These are phyloP conservation scores for Lentinula lateritia DNA, from an alignment of 768 basidiomycete species.

Conservation along the genomic window DNA sequence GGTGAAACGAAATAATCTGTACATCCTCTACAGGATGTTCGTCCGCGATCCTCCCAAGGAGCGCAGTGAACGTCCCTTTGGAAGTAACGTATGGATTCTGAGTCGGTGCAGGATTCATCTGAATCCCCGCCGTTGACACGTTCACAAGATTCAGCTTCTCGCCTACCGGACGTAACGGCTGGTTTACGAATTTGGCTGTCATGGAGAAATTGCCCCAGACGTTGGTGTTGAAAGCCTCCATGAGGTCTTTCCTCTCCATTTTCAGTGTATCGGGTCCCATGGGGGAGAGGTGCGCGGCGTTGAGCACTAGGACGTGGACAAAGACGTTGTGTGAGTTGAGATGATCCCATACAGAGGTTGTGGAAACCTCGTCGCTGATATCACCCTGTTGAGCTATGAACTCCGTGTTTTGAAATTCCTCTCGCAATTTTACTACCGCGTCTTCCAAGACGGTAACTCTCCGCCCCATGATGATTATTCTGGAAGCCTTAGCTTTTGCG, in stretches of 20 bases:
- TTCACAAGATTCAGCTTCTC: not conserved
- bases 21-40: not conserved
- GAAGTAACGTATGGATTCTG: not conserved
- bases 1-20: not conserved
- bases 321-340: not conserved
- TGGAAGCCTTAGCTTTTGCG: not conserved
- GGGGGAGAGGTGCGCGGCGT: not conserved
- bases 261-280: not conserved
- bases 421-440: not conserved
- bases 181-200: not conserved
- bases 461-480: not conserved
- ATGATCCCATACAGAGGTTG: not conserved
- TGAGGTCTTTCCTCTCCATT: not conserved
- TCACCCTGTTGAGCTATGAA: not conserved
- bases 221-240: not conserved
- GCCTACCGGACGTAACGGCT: not conserved
- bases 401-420: not conserved
- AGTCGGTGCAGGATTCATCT: not conserved
- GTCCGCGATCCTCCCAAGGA: not conserved
- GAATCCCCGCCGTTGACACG: not conserved
- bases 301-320: not conserved
- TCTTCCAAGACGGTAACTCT: not conserved
- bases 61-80: not conserved
- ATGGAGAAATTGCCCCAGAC: not conserved
- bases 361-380: not conserved